Conservation (phyloP, 305 asterid species). For the Fraxinus nigra region DNA sequence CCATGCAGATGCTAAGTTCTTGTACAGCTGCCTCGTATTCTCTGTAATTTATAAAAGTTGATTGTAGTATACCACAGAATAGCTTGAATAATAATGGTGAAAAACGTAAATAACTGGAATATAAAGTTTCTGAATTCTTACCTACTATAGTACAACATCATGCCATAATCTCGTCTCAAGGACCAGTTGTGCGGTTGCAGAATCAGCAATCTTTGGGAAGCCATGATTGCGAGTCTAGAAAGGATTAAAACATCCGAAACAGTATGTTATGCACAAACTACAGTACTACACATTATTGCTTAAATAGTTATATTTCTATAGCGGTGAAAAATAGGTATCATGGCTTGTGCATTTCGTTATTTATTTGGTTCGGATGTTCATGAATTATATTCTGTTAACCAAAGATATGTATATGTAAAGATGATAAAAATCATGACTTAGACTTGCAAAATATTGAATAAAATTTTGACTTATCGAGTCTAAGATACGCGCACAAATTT, state of each 20-base stretch:
- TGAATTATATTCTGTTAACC: neutral
- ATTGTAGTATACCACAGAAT: neutral
- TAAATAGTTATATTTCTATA: neutral
- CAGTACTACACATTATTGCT: neutral
- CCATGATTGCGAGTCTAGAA: constrained; percentile 91
- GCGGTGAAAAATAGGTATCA: neutral
- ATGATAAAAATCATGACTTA: neutral
- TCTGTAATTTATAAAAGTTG: constrained; percentile 30
- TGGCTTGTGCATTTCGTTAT: neutral
- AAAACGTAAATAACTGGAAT: neutral
- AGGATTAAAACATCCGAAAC: constrained; percentile 25
- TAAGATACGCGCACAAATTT: neutral
- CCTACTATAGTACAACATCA: constrained; percentile 88
- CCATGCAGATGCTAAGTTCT: constrained; percentile 98
- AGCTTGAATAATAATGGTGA: neutral
- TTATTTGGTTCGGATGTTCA: neutral
- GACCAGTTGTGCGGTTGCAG: constrained; percentile 95
- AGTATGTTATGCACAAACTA: constrained; percentile 19
- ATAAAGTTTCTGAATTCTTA: constrained; percentile 15
- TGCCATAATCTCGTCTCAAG: constrained; percentile 79
- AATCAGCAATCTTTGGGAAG: constrained; percentile 77
- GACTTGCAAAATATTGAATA: neutral
- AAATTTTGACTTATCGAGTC: neutral
- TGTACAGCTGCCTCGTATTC: constrained; percentile 81
- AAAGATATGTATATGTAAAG: neutral